Evolutionary conservation across 2,329 filamentous ascomycete genomes (phyloP), one percentile per base, ranked within the genome.

Genomic region (Thermoascus crustaceus): DNA sequence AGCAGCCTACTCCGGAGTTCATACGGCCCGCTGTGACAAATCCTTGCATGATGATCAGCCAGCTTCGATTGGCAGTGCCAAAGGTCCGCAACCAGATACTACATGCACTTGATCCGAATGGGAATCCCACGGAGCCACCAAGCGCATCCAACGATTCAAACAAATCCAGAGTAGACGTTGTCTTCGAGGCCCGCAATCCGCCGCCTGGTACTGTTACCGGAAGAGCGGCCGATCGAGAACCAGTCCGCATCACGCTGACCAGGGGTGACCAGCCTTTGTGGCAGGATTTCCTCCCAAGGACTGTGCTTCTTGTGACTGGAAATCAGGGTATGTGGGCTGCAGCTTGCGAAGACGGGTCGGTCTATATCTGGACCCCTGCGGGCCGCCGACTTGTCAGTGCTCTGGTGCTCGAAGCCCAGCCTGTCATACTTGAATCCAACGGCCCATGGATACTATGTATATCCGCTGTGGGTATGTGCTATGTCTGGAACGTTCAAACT

Each of bases 311-410:
- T 1, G 80, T 93, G 1, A 91, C 89, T 0, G 93, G 87, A 2
- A 96, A 87, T 58, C 80, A 82, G 49, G 79, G 83, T 47, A 88
- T 96, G 55, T 98, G 91, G 84, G 82, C 85, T 0, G 89, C 82
- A 10, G 88, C 84, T 7, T 95, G 88, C 52, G 91, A 98, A 57
- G 91, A 96, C 53, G 91, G 87, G 10, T 85, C 80, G 11, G 58
- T 98, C 5, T 85, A 94, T 54, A 75, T 85, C 6, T 98, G 91
- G 88, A 89, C 88, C 1, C 86, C 89, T 2, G 86, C 88, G 9
- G 91, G 91, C 8, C 78, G 93, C 42, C 77, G 93, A 34, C 69
- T 94, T 14, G 69, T 94, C 37, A 94, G 85, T 51, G 80, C 88
- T 4, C 72, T 95, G 45, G 75, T 95, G 4, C 67, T 96, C 10